These are phyloP conservation scores for Lasiosphaeria hispida DNA, from an alignment of 495 filamentous ascomycete species.

Conservation along the genomic window DNA sequence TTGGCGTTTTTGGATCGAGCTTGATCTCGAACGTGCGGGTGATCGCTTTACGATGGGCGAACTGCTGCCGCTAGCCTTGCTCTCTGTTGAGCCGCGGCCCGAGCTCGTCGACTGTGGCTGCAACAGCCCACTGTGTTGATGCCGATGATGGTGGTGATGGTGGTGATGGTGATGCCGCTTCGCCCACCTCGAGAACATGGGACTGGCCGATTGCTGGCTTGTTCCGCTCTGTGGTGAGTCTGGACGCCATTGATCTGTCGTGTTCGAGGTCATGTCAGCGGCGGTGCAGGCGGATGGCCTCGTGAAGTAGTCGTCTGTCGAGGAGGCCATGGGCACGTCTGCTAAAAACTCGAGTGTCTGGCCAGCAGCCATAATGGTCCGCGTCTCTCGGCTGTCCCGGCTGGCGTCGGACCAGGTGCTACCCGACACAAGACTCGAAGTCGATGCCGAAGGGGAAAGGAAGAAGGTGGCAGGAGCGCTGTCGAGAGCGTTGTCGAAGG, in stretches of 20 bases:
- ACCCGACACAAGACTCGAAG: constrained; percentile 22
- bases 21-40: constrained; percentile 22
- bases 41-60: constrained; percentile 20
- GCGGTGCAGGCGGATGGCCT: constrained; percentile 1
- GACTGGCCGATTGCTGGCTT: constrained; percentile 23
- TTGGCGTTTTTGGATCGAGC: constrained; percentile 25
- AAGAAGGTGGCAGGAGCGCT: constrained; percentile 26
- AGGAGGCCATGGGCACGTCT: constrained; percentile 9
- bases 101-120: constrained; percentile 8
- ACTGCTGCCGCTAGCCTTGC: constrained; percentile 20
- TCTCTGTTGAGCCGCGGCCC: constrained; percentile 16
- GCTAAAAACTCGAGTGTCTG: constrained; percentile 18
- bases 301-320: constrained; percentile 17
- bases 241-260: constrained; percentile 22
- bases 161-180: constrained; percentile 29
- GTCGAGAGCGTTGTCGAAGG: constrained; percentile 10
- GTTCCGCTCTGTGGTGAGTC: constrained; percentile 24
- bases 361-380: constrained; percentile 25
- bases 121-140: constrained; percentile 13
- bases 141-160: constrained; percentile 17
- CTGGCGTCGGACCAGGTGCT: constrained; percentile 12
- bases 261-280: constrained; percentile 8
- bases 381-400: constrained; percentile 11
- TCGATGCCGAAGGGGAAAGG: constrained; percentile 29
- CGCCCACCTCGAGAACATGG: constrained; percentile 30